These are phyloP conservation scores for Bruguiera gymnorhiza DNA, from an alignment of 345 rosid species.

Conservation along the genomic window DNA sequence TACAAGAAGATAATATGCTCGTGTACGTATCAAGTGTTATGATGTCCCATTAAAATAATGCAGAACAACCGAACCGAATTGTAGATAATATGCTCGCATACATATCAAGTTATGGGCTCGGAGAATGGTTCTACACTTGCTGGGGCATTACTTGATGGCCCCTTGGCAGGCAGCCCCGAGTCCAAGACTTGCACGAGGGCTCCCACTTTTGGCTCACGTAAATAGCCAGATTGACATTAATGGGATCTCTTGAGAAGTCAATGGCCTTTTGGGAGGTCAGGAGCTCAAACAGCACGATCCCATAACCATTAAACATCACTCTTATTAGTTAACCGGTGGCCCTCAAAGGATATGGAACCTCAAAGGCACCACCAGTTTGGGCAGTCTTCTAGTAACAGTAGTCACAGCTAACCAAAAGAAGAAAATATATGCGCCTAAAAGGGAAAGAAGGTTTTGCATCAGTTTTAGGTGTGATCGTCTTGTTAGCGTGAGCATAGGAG, in stretches of 20 bases:
- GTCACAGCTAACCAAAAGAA: conserved; percentile 8
- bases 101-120: not conserved
- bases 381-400: conserved; percentile 38
- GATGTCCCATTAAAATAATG: no score
- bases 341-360: conserved; percentile 58
- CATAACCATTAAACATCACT: not conserved
- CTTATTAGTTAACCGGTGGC: not conserved
- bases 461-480: conserved; percentile 18
- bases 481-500: conserved; percentile 11
- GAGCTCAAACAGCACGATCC: not conserved
- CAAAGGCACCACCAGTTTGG: conserved; percentile 45
- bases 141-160: not conserved
- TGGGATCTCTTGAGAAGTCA: not conserved
- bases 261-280: not conserved
- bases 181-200: not conserved
- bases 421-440: conserved; percentile 7
- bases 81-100: no score
- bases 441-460: conserved; percentile 1
- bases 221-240: not conserved
- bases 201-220: not conserved
- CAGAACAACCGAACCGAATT: no score
- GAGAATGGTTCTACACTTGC: not conserved
- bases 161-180: not conserved
- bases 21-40: no score
- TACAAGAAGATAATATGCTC: no score